Evolutionary conservation across 352 stramenopile genomes (phyloP).

Genomic region (Phytophthora hybrid): DNA sequence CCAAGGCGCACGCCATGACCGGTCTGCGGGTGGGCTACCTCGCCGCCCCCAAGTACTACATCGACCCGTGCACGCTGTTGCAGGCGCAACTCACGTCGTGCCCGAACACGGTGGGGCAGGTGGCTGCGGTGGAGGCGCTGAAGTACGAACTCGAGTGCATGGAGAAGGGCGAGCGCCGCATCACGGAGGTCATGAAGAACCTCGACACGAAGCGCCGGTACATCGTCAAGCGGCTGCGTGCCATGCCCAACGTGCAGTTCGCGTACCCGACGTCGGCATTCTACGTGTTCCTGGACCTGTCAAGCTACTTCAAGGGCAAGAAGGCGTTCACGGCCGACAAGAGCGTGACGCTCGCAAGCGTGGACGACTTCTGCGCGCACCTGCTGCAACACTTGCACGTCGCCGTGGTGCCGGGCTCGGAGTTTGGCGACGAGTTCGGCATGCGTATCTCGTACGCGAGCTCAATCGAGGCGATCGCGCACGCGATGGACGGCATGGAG

Average conservation of each 20-base stretch:
- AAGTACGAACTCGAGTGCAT: slow-evolving; percentile 80
- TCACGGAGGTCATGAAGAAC: slow-evolving; percentile 57
- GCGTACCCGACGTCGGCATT: slow-evolving; percentile 93
- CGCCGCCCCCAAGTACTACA: slow-evolving; percentile 75
- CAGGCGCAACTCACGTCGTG: slow-evolving; percentile 97
- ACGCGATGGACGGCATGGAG: slow-evolving; percentile 74
- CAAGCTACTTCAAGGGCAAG: slow-evolving; percentile 72
- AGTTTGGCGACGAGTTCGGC: slow-evolving; percentile 93
- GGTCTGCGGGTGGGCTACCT: slow-evolving; percentile 95
- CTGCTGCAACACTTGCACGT: slow-evolving; percentile 92
- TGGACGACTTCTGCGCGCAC: slow-evolving; percentile 90
- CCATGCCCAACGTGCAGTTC: slow-evolving; percentile 87
- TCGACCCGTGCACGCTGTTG: slow-evolving; percentile 89
- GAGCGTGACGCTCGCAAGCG: slow-evolving; percentile 55
- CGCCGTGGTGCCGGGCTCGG: slow-evolving; percentile 94
- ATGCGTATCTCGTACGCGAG: slow-evolving; percentile 97
- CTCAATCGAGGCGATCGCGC: slow-evolving; percentile 84
- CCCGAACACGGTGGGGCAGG: slow-evolving; percentile 93
- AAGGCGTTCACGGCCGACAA: slow-evolving; percentile 44
- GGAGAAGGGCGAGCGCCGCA: slow-evolving; percentile 50
- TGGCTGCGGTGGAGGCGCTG: slow-evolving; percentile 91
- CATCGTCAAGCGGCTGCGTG: slow-evolving; percentile 80
- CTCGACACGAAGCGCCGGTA: slow-evolving; percentile 92
- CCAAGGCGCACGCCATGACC: slow-evolving; percentile 97
- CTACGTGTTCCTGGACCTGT: slow-evolving; percentile 95